A percentile compares a stretch with the other conserved stretches of the same genome.
Conservation (phyloP, 306 rosid species). For the Bauhinia variegata region DNA sequence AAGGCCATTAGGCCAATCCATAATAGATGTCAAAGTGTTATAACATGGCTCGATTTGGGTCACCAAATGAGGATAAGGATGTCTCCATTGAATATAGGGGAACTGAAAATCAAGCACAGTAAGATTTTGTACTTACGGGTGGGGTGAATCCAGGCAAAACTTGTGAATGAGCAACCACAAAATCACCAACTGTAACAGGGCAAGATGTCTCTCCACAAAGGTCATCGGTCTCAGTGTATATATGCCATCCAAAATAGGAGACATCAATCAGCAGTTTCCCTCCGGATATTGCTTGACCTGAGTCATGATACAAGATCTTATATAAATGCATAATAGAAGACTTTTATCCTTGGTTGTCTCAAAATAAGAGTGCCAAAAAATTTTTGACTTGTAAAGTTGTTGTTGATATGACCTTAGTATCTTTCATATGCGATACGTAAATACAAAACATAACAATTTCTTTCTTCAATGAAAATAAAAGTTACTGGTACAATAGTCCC, state of each 20-base stretch:
- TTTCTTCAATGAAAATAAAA: neutral
- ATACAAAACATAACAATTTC: neutral
- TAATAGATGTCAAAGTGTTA: slow-evolving; percentile 16
- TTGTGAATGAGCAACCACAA: slow-evolving; percentile 78
- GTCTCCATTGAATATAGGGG: slow-evolving; percentile 16
- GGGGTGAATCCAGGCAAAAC: slow-evolving; percentile 75
- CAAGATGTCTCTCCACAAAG: slow-evolving; percentile 85
- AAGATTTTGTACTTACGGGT: slow-evolving; percentile 64
- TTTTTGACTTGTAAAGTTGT: slow-evolving; percentile 2
- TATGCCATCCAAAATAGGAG: slow-evolving; percentile 77
- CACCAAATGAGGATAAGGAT: neutral
- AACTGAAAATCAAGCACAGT: slow-evolving; percentile 4
- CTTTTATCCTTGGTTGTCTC: neutral
- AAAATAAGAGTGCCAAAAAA: neutral
- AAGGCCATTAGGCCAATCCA: neutral
- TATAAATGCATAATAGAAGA: slow-evolving; percentile 3
- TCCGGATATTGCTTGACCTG: slow-evolving; percentile 66
- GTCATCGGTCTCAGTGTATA: slow-evolving; percentile 78
- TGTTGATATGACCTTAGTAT: too few species aligned
- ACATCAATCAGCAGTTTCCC: slow-evolving; percentile 81
- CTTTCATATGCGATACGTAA: neutral
- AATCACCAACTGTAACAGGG: slow-evolving; percentile 77
- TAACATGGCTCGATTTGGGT: neutral
- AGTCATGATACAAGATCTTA: slow-evolving; percentile 16
- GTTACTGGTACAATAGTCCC: neutral